A percentile compares a stretch with the other conserved stretches of the same genome.
phyloP scores from a whole-genome alignment of 2,329 filamentous ascomycete species.

The Whalleya microplaca region DNA sequence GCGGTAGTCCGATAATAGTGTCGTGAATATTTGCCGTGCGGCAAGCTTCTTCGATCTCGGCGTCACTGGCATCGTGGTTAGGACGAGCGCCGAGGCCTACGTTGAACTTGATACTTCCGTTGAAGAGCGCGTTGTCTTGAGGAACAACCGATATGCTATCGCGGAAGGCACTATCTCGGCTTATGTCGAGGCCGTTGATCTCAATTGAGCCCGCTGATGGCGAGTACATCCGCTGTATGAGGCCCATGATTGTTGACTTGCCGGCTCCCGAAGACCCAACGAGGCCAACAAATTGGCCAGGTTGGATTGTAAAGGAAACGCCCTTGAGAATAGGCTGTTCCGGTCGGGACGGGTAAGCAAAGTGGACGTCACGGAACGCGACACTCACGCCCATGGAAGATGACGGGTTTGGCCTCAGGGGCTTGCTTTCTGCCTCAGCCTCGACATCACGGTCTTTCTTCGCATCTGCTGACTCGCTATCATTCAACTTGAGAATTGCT shows the following conservation, averaged over 20 bases:
- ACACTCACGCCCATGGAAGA: constrained; percentile 48
- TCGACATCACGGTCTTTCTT: constrained; percentile 43
- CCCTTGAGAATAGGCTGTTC: constrained; percentile 46
- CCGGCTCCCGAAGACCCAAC: constrained; percentile 61
- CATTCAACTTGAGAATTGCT: constrained; percentile 2
- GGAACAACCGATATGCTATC: constrained; percentile 58
- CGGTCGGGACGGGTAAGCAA: constrained; percentile 61
- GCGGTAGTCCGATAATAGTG: constrained; percentile 55
- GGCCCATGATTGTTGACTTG: constrained; percentile 63
- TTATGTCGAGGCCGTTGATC: constrained; percentile 47
- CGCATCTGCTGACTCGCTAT: not conserved
- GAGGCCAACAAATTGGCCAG: constrained; percentile 56
- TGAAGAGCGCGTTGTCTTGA: constrained; percentile 59
- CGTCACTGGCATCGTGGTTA: constrained; percentile 48
- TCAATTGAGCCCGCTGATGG: constrained; percentile 49
- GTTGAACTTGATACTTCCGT: constrained; percentile 51
- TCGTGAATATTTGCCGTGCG: constrained; percentile 63
- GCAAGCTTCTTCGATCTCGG: constrained; percentile 59
- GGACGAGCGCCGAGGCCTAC: constrained; percentile 53
- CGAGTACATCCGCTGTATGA: constrained; percentile 52
- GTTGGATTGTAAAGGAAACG: constrained; percentile 46
- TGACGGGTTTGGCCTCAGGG: constrained; percentile 5
- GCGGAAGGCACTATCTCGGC: constrained; percentile 54
- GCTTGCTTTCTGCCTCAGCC: constrained; percentile 36
- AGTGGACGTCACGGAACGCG: constrained; percentile 59